Percentiles rank a stretch among this genome's conserved stretches.
These are phyloP conservation scores for Gleditsia sinensis DNA, from an alignment of 306 rosid species.

Conservation along the genomic window DNA sequence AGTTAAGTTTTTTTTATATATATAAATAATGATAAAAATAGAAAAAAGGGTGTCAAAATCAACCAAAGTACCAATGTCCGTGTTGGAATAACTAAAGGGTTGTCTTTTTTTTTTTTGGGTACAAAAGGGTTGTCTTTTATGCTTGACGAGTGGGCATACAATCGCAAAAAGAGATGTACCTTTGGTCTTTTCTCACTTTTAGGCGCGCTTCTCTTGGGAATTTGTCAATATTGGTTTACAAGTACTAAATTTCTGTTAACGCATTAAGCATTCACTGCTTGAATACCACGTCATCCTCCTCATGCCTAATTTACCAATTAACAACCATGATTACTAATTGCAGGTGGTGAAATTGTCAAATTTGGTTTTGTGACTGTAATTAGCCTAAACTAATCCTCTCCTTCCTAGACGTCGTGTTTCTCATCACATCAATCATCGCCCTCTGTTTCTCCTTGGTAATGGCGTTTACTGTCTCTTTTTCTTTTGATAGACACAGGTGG, in stretches of 20 bases:
- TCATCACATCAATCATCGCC: neutral
- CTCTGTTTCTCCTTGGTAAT: constrained; percentile 37
- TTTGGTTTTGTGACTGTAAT: neutral
- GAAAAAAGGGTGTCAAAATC: constrained; percentile 30
- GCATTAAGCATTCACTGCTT: constrained; percentile 42
- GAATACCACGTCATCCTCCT: constrained; percentile 33
- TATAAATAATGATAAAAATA: neutral
- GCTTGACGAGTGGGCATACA: constrained; percentile 30
- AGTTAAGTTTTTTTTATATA: too few species aligned
- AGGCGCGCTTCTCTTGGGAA: constrained; percentile 38
- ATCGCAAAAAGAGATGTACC: constrained; percentile 49
- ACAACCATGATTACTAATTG: too few species aligned
- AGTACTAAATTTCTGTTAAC: constrained; percentile 43
- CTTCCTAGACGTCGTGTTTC: neutral
- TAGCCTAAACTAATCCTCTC: neutral
- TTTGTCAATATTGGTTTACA: constrained; percentile 31
- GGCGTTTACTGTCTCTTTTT: constrained; percentile 17
- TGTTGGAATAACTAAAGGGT: constrained; percentile 27
- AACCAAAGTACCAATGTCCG: neutral
- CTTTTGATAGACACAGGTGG: constrained; percentile 34
- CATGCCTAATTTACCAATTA: constrained; percentile 11
- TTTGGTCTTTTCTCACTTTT: constrained; percentile 42
- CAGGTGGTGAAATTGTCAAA: too few species aligned
- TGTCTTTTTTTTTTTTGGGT: constrained; percentile 41
- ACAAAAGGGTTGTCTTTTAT: constrained; percentile 38